Evolutionary conservation across 1,139 yeast genomes (phyloP), one percentile per base, ranked within the genome.

Genomic region (Debaryomyces fabryi): DNA sequence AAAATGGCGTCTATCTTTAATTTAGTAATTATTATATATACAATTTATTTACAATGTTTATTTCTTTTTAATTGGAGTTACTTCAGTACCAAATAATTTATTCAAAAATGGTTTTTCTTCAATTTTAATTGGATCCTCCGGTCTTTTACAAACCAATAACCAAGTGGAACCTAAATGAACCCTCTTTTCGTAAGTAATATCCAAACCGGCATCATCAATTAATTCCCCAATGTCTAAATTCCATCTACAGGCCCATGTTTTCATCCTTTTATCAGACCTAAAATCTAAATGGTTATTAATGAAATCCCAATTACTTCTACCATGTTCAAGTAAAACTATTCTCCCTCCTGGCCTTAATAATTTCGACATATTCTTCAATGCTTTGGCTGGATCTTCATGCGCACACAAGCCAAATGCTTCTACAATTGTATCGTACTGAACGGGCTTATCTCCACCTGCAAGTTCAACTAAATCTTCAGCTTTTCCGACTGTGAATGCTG

Each of bases 161-260:
- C 95, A 88, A 4, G 97, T 90, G 2, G 98, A 88, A n/a, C 99
- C 98, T 53, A 93, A 78, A 70, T 93, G 97, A 23, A 84, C 85
- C 57, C 96, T 75, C 56, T 82, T 82, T 58, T 88, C 91, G 56
- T 82, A 84, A 1, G 92, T 88, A 37, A 93, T 79, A 56, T 88
- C 95, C 52, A 93, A 75, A 0, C 96, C 97, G 12, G 96, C 86
- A 52, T 83, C 84, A 60, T 88, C 92, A 27, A 93, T 77, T 46
- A 93, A 76, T 58, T 86, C 93, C 30, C 91, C 96, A 56, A 93
- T 89, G 62, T 93, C 98, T 54, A 93, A 74, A 62, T 93, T 93
- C 97, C 98, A 93, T 62, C 98, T 76, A 68, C 99, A 93, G 3
- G 97, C 98, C 98, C 98, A 93, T 10, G 87, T 85, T 54, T 87